Conservation (phyloP, 257 asterid genomes). For the Petunia axillaris region DNA sequence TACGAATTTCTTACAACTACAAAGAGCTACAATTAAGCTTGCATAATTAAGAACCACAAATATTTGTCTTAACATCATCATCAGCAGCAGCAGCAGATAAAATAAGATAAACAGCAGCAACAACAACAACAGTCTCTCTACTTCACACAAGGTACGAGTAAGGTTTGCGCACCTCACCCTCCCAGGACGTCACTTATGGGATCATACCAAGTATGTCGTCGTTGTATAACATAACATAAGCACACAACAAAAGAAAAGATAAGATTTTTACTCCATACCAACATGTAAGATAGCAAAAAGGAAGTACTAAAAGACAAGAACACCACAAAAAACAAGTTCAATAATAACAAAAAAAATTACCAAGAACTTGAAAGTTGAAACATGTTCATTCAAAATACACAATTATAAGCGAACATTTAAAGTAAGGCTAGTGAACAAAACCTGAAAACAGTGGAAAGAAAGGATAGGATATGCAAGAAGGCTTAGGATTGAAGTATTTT, state of each 20-base stretch:
- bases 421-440: not conserved
- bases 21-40: constrained; percentile 14
- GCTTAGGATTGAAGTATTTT: not conserved
- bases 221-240: not conserved
- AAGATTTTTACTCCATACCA: constrained; percentile 11
- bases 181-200: no score
- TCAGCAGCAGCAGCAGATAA: not conserved
- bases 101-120: no score
- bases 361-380: not conserved
- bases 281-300: not conserved
- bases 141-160: no score
- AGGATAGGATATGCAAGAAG: not conserved
- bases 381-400: constrained; percentile 6
- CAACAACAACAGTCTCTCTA: no score
- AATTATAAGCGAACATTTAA: not conserved
- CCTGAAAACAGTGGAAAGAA: not conserved
- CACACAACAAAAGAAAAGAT: not conserved
- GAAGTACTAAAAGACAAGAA: not conserved
- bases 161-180: no score
- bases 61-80: not conserved
- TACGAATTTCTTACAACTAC: not conserved
- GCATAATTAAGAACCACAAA: not conserved
- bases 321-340: not conserved
- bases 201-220: no score
- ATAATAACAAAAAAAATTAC: constrained; percentile 11